Evolutionary conservation across 805 yeast species (phyloP).

Genomic region (Wickerhamomyces bisporus): DNA sequence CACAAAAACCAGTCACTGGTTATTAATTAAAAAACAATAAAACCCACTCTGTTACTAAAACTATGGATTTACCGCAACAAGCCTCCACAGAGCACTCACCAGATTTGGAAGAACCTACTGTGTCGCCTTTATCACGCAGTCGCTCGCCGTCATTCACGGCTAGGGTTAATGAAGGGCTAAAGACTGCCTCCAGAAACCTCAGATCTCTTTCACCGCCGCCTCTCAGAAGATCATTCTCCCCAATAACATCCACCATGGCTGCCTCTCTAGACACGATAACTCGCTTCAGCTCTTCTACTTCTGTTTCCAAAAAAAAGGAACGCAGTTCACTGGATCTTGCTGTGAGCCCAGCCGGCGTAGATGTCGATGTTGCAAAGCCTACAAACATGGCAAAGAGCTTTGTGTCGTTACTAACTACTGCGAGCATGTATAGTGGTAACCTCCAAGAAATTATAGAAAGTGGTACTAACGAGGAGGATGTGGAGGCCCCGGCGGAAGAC

Average conservation of each 20-base stretch:
- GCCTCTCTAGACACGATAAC: constrained; percentile 1
- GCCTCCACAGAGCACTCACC: too few species aligned
- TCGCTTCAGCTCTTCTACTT: background rate
- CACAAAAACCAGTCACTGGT: too few species aligned
- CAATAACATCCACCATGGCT: constrained; percentile 1
- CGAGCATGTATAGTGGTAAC: constrained; percentile 39
- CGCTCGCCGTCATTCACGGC: background rate
- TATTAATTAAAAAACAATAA: too few species aligned
- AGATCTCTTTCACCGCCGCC: constrained; percentile 1
- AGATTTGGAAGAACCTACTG: too few species aligned
- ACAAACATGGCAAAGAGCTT: constrained; percentile 46
- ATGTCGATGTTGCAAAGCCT: constrained; percentile 30
- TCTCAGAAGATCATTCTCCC: background rate
- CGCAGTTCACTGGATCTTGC: background rate
- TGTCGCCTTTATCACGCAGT: too few species aligned
- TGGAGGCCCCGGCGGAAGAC: background rate
- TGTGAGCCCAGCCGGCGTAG: constrained; percentile 8
- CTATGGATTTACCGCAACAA: too few species aligned
- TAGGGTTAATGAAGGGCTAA: background rate
- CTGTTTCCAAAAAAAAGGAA: background rate
- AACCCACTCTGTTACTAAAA: too few species aligned
- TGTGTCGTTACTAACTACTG: constrained; percentile 51
- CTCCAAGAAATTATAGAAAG: constrained; percentile 27
- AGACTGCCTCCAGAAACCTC: background rate
- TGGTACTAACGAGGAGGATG: background rate